These are phyloP conservation scores for Pyrenochaeta sp. DNA, from an alignment of 2,329 filamentous ascomycete species.

Conservation along the genomic window DNA sequence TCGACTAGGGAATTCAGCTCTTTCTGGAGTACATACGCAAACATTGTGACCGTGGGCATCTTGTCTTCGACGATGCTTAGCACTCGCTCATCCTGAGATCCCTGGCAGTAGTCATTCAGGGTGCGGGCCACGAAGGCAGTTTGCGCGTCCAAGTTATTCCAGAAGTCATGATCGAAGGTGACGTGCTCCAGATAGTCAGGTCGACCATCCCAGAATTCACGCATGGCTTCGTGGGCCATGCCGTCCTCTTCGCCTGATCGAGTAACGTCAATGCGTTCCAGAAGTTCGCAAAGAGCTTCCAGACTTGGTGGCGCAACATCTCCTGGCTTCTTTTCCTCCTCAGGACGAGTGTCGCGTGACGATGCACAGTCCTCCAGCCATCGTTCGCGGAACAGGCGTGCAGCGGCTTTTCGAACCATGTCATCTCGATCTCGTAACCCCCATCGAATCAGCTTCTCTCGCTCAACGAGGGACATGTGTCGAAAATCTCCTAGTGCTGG, in stretches of 20 bases:
- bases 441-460: constrained; percentile 95
- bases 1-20: constrained; percentile 76
- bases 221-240: constrained; percentile 92
- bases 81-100: constrained; percentile 75
- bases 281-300: constrained; percentile 84
- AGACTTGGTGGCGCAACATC: constrained; percentile 60
- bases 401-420: constrained; percentile 89
- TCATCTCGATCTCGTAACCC: constrained; percentile 93
- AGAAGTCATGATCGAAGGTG: constrained; percentile 76
- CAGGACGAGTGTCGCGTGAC: constrained; percentile 65
- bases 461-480: constrained; percentile 89
- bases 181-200: constrained; percentile 80
- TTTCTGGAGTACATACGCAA: constrained; percentile 84
- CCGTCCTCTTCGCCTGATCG: constrained; percentile 90
- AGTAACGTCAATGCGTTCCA: constrained; percentile 92
- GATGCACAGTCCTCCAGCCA: constrained; percentile 97
- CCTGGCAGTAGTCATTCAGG: constrained; percentile 91
- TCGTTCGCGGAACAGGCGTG: constrained; percentile 87
- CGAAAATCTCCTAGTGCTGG: constrained; percentile 93
- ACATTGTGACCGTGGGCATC: constrained; percentile 89
- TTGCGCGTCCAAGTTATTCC: constrained; percentile 82
- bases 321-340: constrained; percentile 60
- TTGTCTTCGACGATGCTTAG: constrained; percentile 86
- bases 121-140: constrained; percentile 89
- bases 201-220: constrained; percentile 92